Base-by-base conservation (phyloP, 768 basidiomycete genomes). In the Zangia roseola region DNA sequence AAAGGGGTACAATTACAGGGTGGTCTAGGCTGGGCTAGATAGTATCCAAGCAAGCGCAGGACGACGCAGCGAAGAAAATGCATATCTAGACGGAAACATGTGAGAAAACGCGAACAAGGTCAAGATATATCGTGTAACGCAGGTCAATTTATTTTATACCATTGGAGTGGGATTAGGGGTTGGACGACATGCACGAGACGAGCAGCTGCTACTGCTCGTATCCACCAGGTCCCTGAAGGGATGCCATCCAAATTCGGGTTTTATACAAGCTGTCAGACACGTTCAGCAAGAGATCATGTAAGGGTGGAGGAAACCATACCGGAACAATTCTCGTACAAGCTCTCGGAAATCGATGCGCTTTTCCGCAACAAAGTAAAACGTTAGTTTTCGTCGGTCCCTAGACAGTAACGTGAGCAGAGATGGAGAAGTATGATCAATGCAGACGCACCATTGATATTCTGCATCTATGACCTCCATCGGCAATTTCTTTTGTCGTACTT, bases 401-500 rank as follows among this genome's bases (percentile, higher is more conserved):
- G 19, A 42, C 13, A 3, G 10, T 17, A 2, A 21, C 43, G 12
- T 54, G 30, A 43, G 26, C 36, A 37, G 53, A 23, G 19, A 47
- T 6, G 31, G 14, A 6, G 14, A 13, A 14, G 13, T 30, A 25
- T 37, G 42, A 25, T 10, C 14, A 47, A 38, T 1, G 13, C 31
- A 21, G 6, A 72, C 87, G 24, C 48, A 94, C 94, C 94, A 98
- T 65, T 99, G 95, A 73, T 94, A 99, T 71, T 98, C 95, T 26
- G 94, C 95, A 69, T 97, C 95, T 41, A 97, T 85, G 50, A 99
- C 94, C 69, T 97, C 92, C 95, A 99, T 99, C 16, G 94, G 94
- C 63, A 97, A 72, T 65, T 93, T 93, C 73, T 94, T 90, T 67
- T 93, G 91, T 45, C 85, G 76, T 13, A 97, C 94, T 69, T 97